Conservation (phyloP, 108 stramenopile genomes). For the Cyclotella choctawhatcheeana region DNA sequence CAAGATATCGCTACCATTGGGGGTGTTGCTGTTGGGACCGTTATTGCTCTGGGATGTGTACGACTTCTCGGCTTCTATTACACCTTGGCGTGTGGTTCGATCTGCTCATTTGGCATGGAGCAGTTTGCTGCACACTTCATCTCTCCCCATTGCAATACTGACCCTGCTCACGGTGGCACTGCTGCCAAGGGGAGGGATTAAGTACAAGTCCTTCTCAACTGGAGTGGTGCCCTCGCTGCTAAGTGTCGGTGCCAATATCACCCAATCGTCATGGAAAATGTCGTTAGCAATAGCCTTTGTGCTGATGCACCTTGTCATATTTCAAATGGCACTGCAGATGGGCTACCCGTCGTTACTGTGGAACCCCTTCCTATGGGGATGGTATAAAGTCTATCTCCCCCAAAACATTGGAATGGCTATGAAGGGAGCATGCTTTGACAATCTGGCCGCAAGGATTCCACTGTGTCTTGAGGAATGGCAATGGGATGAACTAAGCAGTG, state of each 20-base stretch:
- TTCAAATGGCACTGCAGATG: slow-evolving; percentile 45
- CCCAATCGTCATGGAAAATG: slow-evolving; percentile 48
- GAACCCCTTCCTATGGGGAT: slow-evolving; percentile 54
- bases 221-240: background rate
- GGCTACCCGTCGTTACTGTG: slow-evolving; percentile 33
- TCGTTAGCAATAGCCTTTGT: slow-evolving; percentile 26
- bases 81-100: background rate
- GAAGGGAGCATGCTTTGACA: slow-evolving; percentile 38
- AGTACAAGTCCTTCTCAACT: slow-evolving; percentile 1
- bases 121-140: background rate
- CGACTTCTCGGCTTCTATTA: background rate
- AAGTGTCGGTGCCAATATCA: slow-evolving; percentile 17
- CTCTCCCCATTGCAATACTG: background rate
- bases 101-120: slow-evolving; percentile 6
- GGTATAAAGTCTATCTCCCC: slow-evolving; percentile 45
- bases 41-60: slow-evolving; percentile 8
- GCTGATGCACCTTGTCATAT: slow-evolving; percentile 12
- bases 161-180: background rate
- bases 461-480: slow-evolving; percentile 42
- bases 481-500: slow-evolving; percentile 51
- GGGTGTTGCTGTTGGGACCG: background rate
- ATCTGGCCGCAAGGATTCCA: slow-evolving; percentile 15
- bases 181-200: slow-evolving; percentile 5
- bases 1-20: background rate
- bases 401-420: slow-evolving; percentile 9